phyloP scores from a whole-genome alignment of 805 yeast species.

The Brettanomyces anomalus region DNA sequence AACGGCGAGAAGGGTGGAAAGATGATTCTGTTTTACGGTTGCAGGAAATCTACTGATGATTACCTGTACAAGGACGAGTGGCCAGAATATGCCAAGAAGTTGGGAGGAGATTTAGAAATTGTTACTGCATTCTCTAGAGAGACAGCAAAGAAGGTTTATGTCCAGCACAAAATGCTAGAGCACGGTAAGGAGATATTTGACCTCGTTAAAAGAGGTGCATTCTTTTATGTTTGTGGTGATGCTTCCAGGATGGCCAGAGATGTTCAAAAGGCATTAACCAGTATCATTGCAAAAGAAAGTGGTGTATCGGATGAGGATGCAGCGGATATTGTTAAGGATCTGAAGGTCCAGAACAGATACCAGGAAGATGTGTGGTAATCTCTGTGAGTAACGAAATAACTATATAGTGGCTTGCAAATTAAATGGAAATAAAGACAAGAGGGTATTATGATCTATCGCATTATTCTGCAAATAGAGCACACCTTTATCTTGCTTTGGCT shows the following conservation, averaged over 20 bases:
- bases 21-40: conserved; percentile 75
- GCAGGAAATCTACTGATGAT: conserved; percentile 73
- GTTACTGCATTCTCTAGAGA: conserved; percentile 85
- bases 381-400: neutral
- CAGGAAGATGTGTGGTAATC: conserved; percentile 96
- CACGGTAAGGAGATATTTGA: conserved; percentile 44
- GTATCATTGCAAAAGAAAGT: conserved; percentile 55
- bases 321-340: conserved; percentile 63
- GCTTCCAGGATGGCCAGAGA: conserved; percentile 94
- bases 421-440: too few relatives aligned
- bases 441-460: too few relatives aligned
- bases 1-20: conserved; percentile 56
- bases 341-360: conserved; percentile 77
- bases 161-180: conserved; percentile 67
- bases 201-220: conserved; percentile 61
- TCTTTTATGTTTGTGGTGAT: conserved; percentile 94
- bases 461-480: too few relatives aligned
- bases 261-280: conserved; percentile 62
- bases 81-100: conserved; percentile 56
- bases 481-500: too few relatives aligned
- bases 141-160: conserved; percentile 58
- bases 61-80: conserved; percentile 85
- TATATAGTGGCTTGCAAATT: too few relatives aligned
- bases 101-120: conserved; percentile 60
- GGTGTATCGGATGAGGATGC: conserved; percentile 61